phyloP scores from a whole-genome alignment of 257 asterid genomes.

The Asclepias syriaca region DNA sequence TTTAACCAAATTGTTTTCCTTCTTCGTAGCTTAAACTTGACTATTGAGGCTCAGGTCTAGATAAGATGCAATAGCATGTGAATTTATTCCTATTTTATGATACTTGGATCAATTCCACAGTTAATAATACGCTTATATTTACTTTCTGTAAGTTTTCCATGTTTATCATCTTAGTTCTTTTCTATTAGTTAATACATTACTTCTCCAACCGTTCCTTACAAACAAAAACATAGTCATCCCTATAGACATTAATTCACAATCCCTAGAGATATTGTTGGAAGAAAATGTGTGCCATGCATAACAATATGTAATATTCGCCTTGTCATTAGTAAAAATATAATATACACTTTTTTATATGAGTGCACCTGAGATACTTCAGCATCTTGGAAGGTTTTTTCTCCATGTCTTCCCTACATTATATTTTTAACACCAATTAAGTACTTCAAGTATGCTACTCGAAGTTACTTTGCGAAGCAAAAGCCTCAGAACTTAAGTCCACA shows the following conservation, averaged over 20 bases:
- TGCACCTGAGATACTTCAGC: not conserved
- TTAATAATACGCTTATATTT: not conserved
- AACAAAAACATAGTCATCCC: not conserved
- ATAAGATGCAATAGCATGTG: not conserved
- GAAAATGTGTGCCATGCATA: not conserved
- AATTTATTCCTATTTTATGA: slow-evolving; percentile 4
- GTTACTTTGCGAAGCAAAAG: not conserved
- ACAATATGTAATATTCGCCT: not conserved
- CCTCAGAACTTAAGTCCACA: not conserved
- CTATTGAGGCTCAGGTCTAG: not conserved
- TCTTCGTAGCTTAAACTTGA: not conserved
- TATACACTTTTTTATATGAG: not conserved
- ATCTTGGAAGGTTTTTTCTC: not conserved
- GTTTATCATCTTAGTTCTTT: not conserved
- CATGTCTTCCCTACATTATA: not conserved
- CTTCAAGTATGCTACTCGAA: not conserved
- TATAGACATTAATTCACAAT: not conserved
- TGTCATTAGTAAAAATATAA: not conserved
- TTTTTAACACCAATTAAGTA: not conserved
- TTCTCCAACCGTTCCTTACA: not conserved
- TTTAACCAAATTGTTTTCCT: not conserved
- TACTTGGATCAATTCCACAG: not conserved
- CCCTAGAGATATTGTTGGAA: not conserved
- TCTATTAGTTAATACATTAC: not conserved
- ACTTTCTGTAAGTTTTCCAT: too few species aligned